Conservation (phyloP, 2,329 filamentous ascomycete species). For the Fusarium veterinarium region DNA sequence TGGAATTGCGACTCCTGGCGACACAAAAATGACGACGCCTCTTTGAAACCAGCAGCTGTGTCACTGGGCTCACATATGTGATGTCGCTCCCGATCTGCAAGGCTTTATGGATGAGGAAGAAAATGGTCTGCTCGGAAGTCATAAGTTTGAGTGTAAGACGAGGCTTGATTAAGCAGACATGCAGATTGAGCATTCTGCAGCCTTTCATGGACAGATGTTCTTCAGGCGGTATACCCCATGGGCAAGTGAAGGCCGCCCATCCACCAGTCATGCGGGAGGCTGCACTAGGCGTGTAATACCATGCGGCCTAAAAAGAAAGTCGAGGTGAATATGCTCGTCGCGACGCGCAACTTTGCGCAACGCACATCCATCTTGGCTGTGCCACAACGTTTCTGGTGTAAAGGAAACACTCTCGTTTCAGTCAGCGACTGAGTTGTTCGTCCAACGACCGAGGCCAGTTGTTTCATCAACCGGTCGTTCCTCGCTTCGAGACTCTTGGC, state of each 20-base stretch:
- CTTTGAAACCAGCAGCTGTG: not conserved
- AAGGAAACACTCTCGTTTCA: conserved; percentile 9
- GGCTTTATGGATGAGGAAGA: not conserved
- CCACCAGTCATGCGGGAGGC: conserved; percentile 17
- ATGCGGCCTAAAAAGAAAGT: conserved; percentile 1
- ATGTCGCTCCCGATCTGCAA: not conserved
- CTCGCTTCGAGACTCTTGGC: conserved; percentile 40
- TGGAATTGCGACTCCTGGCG: not conserved
- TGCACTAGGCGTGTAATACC: conserved; percentile 10
- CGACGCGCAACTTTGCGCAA: not conserved
- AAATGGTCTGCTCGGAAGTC: not conserved
- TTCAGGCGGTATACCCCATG: conserved; percentile 14
- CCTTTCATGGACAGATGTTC: not conserved
- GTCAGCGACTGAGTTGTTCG: conserved; percentile 13
- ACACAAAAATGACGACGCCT: conserved; percentile 7
- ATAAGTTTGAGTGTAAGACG: not conserved
- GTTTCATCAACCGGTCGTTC: conserved; percentile 33
- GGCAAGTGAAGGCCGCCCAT: conserved; percentile 4
- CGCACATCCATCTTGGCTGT: conserved; percentile 4
- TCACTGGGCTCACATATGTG: conserved; percentile 4
- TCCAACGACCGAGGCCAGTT: conserved; percentile 24
- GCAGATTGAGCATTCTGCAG: not conserved
- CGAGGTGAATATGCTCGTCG: not conserved
- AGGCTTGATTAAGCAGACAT: not conserved
- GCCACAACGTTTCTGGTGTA: not conserved